A percentile compares a stretch with the other conserved stretches of the same genome.
Conservation (phyloP, 78 protist genomes). For the Bigelowiella natans region DNA sequence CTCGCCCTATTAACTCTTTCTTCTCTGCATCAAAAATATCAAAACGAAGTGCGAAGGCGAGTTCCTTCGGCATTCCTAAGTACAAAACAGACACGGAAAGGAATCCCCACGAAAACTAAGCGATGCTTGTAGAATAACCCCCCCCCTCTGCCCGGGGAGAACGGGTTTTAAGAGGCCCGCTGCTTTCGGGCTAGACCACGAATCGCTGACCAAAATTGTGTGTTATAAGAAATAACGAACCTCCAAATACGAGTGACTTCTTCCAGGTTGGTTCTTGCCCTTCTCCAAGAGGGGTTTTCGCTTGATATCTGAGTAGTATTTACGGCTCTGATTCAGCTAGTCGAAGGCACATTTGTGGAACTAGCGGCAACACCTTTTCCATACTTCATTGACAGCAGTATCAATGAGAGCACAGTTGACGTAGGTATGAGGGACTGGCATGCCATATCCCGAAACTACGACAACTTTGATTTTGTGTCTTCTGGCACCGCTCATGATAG, state of each 20-base stretch:
- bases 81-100: neutral
- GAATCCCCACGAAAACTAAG: too few species aligned
- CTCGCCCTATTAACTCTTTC: neutral
- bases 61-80: neutral
- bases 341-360: neutral
- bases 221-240: neutral
- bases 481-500: too few species aligned
- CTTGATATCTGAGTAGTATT: neutral
- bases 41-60: neutral
- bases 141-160: too few species aligned
- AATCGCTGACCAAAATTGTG: neutral
- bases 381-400: neutral
- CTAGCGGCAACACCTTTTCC: neutral
- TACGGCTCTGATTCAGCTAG: neutral
- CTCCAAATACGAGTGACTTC: neutral
- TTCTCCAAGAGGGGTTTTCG: neutral
- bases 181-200: neutral
- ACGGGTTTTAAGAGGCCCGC: too few species aligned
- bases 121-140: too few species aligned
- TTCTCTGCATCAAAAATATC: neutral
- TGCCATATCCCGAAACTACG: neutral
- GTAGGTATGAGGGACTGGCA: neutral
- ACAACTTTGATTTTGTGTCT: neutral
- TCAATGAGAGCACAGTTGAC: neutral
- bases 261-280: neutral